Evolutionary conservation across 306 rosid species (phyloP).

Genomic region (Sphenostylis stenocarpa): DNA sequence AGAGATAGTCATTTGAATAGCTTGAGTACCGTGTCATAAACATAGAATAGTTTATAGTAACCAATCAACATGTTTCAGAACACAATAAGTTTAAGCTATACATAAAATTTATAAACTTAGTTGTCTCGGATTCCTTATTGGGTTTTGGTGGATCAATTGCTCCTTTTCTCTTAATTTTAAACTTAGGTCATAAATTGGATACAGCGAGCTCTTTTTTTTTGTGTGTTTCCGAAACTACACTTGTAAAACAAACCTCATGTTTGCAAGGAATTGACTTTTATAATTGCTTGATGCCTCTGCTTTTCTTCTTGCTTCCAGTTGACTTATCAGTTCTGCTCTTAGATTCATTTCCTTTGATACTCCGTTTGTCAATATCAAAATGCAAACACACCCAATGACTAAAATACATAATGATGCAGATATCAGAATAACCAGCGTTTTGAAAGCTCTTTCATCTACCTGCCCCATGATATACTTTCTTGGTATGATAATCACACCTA

Average conservation of each 20-base stretch:
- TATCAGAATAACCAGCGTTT: constrained; percentile 88
- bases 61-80: too few relatives aligned
- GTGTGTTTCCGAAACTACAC: not conserved
- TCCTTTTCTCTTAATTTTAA: constrained; percentile 1
- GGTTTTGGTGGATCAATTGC: not conserved
- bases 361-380: constrained; percentile 91
- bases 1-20: not conserved
- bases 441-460: constrained; percentile 93
- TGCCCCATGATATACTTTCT: constrained; percentile 95
- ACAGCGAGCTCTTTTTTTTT: not conserved
- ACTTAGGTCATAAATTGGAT: not conserved
- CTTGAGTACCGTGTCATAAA: not conserved
- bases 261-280: constrained; percentile 96
- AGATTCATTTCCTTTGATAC: constrained; percentile 99
- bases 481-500: constrained; percentile 94
- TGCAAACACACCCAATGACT: constrained; percentile 91
- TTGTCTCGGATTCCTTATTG: not conserved
- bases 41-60: not conserved
- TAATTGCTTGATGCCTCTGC: constrained; percentile 98
- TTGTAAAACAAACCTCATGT: constrained; percentile 78
- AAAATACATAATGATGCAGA: constrained; percentile 89
- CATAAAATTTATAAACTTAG: too few relatives aligned
- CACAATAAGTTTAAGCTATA: too few relatives aligned
- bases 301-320: constrained; percentile 95
- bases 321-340: constrained; percentile 91